Conservation (phyloP, 805 yeast genomes). For the Wickerhamomyces queroliae region DNA sequence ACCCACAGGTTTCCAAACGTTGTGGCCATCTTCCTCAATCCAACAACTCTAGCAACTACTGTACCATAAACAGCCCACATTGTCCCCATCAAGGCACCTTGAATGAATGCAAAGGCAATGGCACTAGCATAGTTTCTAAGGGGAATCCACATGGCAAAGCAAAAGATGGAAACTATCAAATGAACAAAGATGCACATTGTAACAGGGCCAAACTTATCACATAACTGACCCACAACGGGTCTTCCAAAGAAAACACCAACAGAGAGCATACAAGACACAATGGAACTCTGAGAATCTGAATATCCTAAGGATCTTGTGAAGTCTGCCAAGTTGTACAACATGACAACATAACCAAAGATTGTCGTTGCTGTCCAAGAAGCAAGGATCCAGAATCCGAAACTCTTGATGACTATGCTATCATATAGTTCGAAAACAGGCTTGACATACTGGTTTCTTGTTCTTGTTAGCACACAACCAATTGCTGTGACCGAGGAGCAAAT, state of each 20-base stretch:
- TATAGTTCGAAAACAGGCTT: conserved; percentile 31
- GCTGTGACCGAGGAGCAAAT: conserved; percentile 28
- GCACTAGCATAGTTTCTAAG: conserved; percentile 53
- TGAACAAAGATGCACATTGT: conserved; percentile 37
- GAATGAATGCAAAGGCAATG: conserved; percentile 42
- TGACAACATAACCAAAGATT: conserved; percentile 54
- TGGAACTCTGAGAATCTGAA: conserved; percentile 45
- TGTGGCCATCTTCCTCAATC: conserved; percentile 45
- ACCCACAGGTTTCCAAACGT: conserved; percentile 49
- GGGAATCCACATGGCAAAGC: conserved; percentile 52
- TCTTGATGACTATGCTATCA: conserved; percentile 34
- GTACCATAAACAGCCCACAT: conserved; percentile 53
- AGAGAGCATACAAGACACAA: conserved; percentile 54
- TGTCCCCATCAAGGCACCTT: conserved; percentile 57
- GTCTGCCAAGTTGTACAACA: conserved; percentile 54
- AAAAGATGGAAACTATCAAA: conserved; percentile 32
- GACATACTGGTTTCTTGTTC: conserved; percentile 32
- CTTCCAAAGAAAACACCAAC: conserved; percentile 52
- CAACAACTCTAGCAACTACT: conserved; percentile 45
- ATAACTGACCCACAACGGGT: conserved; percentile 45
- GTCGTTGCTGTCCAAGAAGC: conserved; percentile 39
- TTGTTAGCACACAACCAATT: conserved; percentile 29
- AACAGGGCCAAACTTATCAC: conserved; percentile 48
- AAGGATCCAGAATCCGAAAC: conserved; percentile 37
- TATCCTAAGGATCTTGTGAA: conserved; percentile 59